Evolutionary conservation across 305 asterid species (phyloP).

Genomic region (Solanum hybrid): DNA sequence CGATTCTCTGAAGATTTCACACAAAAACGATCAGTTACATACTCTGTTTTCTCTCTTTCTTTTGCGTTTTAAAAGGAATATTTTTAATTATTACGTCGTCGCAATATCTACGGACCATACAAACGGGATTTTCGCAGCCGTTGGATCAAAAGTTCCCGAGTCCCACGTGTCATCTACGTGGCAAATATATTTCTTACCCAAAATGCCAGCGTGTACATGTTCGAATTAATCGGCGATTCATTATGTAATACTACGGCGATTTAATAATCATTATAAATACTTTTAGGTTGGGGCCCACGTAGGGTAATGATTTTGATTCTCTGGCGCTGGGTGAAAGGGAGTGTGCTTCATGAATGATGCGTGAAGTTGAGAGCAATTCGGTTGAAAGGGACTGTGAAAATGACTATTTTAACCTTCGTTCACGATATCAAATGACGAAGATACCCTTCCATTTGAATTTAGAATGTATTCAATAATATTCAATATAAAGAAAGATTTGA

Average conservation of each 20-base stretch:
- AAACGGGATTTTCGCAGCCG: neutral
- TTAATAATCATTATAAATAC: neutral
- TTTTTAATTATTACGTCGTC: neutral
- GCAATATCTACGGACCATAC: neutral
- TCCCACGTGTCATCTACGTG: conserved; percentile 4
- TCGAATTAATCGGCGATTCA: neutral
- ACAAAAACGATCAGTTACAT: neutral
- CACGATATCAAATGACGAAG: neutral
- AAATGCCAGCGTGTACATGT: neutral
- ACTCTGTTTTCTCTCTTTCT: neutral
- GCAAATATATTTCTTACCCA: neutral
- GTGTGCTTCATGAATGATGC: conserved; percentile 23
- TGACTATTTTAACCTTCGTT: conserved; percentile 8
- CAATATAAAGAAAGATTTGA: neutral
- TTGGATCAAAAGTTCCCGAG: neutral
- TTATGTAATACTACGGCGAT: neutral
- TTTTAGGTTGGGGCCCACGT: neutral
- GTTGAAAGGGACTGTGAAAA: neutral
- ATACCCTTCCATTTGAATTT: neutral
- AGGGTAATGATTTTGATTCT: conserved; percentile 12
- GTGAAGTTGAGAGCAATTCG: conserved; percentile 17
- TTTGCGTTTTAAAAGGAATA: neutral
- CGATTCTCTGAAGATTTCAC: neutral
- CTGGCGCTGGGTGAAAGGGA: conserved; percentile 13
- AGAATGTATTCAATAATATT: neutral